phyloP scores from a whole-genome alignment of 495 filamentous ascomycete genomes.

The Oidiodendron maius region DNA sequence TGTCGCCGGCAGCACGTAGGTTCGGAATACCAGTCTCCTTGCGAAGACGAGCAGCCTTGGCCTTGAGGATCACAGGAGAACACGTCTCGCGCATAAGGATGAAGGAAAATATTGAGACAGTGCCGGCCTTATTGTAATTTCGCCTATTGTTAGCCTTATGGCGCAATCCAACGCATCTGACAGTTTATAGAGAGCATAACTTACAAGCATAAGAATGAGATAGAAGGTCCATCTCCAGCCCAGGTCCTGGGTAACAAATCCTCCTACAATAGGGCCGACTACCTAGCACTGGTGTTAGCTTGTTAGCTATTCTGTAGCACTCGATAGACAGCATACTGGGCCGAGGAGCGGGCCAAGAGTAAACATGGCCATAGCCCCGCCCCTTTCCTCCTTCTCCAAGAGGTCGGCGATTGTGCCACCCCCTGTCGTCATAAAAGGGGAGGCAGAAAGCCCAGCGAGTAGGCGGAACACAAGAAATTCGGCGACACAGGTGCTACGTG shows the following conservation, averaged over 20 bases:
- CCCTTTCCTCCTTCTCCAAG: conserved; percentile 35
- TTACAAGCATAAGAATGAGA: conserved; percentile 39
- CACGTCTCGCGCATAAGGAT: conserved; percentile 86
- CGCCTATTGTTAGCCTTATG: no score
- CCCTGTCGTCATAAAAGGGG: conserved; percentile 43
- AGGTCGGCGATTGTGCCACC: conserved; percentile 53
- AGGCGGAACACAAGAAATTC: conserved; percentile 51
- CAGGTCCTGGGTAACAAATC: conserved; percentile 44
- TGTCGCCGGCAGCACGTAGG: conserved; percentile 42
- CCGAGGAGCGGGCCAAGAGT: conserved; percentile 45
- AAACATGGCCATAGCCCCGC: conserved; percentile 45
- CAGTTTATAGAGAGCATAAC: conserved; percentile 13
- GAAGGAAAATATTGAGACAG: conserved; percentile 32
- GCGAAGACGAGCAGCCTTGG: conserved; percentile 65
- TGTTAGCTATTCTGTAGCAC: background rate
- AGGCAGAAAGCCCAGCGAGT: conserved; percentile 45
- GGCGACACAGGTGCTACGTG: conserved; percentile 31
- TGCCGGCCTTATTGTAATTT: conserved; percentile 5
- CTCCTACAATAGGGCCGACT: conserved; percentile 51
- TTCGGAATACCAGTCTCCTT: conserved; percentile 67
- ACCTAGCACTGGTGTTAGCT: conserved; percentile 26
- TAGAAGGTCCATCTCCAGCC: conserved; percentile 66
- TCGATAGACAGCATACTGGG: conserved; percentile 30
- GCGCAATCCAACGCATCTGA: background rate
- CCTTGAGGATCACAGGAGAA: conserved; percentile 59